Base-by-base conservation (phyloP, 306 rosid species). In the Sindora glabra region DNA sequence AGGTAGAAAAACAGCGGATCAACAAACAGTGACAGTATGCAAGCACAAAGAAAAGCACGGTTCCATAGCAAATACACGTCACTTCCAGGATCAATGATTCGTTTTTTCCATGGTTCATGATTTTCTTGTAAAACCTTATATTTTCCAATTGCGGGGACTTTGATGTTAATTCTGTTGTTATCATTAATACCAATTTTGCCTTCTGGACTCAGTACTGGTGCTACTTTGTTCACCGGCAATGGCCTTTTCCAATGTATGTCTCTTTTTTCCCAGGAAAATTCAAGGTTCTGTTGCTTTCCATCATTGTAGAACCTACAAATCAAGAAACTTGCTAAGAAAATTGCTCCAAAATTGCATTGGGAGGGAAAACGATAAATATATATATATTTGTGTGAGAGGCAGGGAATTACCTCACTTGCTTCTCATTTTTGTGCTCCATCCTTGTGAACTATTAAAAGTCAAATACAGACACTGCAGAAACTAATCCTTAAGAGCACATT, bases 1-100 rank as follows among this genome's bases (percentile, higher is more conserved):
- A 88, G 79, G 78, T 83, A 92, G 73, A 92, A 88, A 75, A 92
- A 92, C 15, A 92, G 55, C 3, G 96, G 96, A 70, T 92, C 98
- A 60, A 88, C 83, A 52, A 88, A 92, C 27, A 92, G 77, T 5
- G 96, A 74, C 3, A 86, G 73, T 40, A 92, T 52, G 73, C 90
- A 92, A 64, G 85, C 78, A 62, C 71, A 72, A 1, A 92, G 69
- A 46, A 92, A 88, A 23, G 79, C 71, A 34, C 90, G 32, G 67
- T 88, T 91, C 96, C 98, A 91, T 68, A 75, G 80, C 76, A 92
- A 50, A 72, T 75, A 69, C 2, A 62, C 22, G 22, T 88, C 95
- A 74, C 98, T 85, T 33, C 89, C 88, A 16, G 98, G 98, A 72
- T 92, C 95, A 64, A 88, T 75, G 74, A 88, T 79, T 67, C 69